Base-by-base conservation (phyloP, 768 basidiomycete species). In the Dendrothele bispora region DNA sequence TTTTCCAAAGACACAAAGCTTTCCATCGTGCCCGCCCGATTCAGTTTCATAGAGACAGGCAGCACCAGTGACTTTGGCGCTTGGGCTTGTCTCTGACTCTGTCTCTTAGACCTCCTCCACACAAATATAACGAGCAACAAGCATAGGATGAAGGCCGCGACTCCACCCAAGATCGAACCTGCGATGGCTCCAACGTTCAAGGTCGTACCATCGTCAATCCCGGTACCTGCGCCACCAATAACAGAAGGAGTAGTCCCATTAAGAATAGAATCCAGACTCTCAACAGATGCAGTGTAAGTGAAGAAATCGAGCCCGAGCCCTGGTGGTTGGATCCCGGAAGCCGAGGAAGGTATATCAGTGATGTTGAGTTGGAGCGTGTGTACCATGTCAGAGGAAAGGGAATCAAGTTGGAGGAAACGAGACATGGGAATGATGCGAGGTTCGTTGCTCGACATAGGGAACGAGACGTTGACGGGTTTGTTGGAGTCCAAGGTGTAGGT, bases 361-460 rank as follows among this genome's bases (percentile, higher is more conserved):
- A 73, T 52, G 50, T 69, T 70, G 51, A 74, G 55, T 11, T 60
- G 39, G 28, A 74, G 62, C 0, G 63, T 69, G 47, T 74, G 73
- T n/a, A n/a, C n/a, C n/a, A 49, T 54, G 24, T 68, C 70, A 12
- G 68, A 57, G 21, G 59, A 41, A 4, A 72, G 53, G n/a, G 30
- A 32, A 32, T 68, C 65, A 25, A 60, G 51, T 40, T 64, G 65
- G 56, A 71, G 71, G 25, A 73, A 52, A 30, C 61, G 50, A n/a
- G 62, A 46, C 65, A 69, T 70, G 24, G 68, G 65, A 12, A 67
- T 37, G 17, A 59, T 59, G 27, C 63, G 60, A 24, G 63, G 54
- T 17, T 65, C 62, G 22, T 51, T 59, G 14, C 54, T 50, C 18
- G 68, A 61, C 27, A 69, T 52, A 5, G 49, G 53, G n/a, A 53